Conservation (phyloP, 2,329 filamentous ascomycete species). For the Fusarium globosum region DNA sequence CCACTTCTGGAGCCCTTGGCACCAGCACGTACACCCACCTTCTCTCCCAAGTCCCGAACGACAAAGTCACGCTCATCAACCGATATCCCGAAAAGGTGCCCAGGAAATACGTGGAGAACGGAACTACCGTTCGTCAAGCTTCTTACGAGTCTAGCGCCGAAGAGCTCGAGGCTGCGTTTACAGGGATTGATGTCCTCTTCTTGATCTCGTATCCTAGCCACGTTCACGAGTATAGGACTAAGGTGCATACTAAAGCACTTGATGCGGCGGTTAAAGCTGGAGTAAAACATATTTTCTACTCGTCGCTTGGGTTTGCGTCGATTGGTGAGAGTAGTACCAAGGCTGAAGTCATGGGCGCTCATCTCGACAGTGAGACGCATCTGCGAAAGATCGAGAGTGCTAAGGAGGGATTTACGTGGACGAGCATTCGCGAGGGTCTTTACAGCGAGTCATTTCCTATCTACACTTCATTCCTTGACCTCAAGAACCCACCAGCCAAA, state of each 20-base stretch:
- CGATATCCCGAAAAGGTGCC: conserved; percentile 20
- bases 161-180: conserved; percentile 6
- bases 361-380: conserved; percentile 28
- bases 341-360: conserved; percentile 32
- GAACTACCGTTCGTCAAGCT: conserved; percentile 6
- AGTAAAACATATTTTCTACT: conserved; percentile 32
- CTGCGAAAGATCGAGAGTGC: background rate
- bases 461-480: conserved; percentile 29
- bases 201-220: conserved; percentile 38
- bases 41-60: background rate
- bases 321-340: background rate
- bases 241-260: conserved; percentile 15
- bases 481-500: background rate
- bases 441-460: conserved; percentile 37
- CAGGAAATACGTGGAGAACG: background rate
- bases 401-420: conserved; percentile 2
- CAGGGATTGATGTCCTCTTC: conserved; percentile 6
- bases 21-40: conserved; percentile 33
- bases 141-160: conserved; percentile 20
- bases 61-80: conserved; percentile 28
- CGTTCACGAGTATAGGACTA: conserved; percentile 23
- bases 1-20: conserved; percentile 35
- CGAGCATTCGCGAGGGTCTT: conserved; percentile 30
- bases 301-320: conserved; percentile 21
- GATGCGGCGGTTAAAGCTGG: conserved; percentile 24